Base-by-base conservation (phyloP, 2,329 filamentous ascomycete species). In the Penicillium frequentans region DNA sequence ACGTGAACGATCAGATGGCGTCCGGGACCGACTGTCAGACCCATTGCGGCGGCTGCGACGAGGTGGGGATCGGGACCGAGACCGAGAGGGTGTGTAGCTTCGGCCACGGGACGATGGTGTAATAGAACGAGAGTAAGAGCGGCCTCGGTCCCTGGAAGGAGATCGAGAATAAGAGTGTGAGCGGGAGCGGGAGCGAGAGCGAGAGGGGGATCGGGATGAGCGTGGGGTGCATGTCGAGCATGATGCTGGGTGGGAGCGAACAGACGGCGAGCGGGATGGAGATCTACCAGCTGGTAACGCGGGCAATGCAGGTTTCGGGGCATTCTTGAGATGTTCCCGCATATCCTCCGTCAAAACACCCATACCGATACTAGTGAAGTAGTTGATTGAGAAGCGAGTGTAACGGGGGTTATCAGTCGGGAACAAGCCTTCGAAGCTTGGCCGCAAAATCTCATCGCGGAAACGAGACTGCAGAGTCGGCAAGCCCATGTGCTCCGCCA, bases 331-430 rank as follows among this genome's bases (percentile, higher is more conserved):
- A 71, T 89, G 87, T 69, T 96, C 91, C 74, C 95, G 88, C 91
- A 97, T 96, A 64, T 92, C 90, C 72, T 99, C 95, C 2, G 95
- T 99, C 60, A 99, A 83, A 24, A 86, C 86, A 71, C 95, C 95
- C 90, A 99, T 96, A 57, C 93, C 92, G 68, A 99, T 96, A 68
- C 92, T 95, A 10, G 95, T 99, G 75, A 99, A 98, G 82, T 97
- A 99, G 77, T 99, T 99, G 86, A 99, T 96, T 50, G 93, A 91
- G 81, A 99, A 99, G 53, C 93, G 87, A 39, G 93, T 92, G 75
- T 97, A 95, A 70, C 90, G 88, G 24, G 92, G 86, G 68, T 92
- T 91, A 73, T 98, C 93, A 59, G 82, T 88, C 0, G 95, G 95
- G 81, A 99, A 98, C 44, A 99, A 79, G 29, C 93, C 93, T 39